A percentile compares a stretch with the other conserved stretches of the same genome.
Evolutionary conservation across 441 rosid species (phyloP).

Genomic region (Erysimum cheiri): DNA sequence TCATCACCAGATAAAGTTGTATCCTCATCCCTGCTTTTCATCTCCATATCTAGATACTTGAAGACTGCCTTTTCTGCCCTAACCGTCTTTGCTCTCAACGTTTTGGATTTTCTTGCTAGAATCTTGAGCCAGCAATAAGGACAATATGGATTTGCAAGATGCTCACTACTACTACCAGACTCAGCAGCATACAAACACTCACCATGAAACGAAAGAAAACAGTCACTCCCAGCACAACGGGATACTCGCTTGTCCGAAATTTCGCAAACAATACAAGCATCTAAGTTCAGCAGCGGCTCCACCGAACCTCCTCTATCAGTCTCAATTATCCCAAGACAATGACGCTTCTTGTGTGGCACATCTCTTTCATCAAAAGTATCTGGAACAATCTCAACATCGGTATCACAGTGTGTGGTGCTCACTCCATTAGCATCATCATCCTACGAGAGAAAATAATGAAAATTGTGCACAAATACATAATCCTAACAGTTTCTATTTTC

Average conservation of each 20-base stretch:
- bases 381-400: slow-evolving; percentile 30
- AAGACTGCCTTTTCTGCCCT: slow-evolving; percentile 46
- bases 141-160: slow-evolving; percentile 50
- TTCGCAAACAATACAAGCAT: slow-evolving; percentile 49
- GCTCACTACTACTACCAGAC: slow-evolving; percentile 40
- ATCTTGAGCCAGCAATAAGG: slow-evolving; percentile 63
- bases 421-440: slow-evolving; percentile 30
- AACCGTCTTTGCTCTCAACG: slow-evolving; percentile 46
- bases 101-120: slow-evolving; percentile 31
- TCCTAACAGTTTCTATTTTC: neutral
- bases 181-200: slow-evolving; percentile 44
- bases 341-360: slow-evolving; percentile 39
- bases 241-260: slow-evolving; percentile 34
- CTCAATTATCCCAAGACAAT: slow-evolving; percentile 23
- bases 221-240: slow-evolving; percentile 50
- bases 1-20: slow-evolving; percentile 2
- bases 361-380: slow-evolving; percentile 10
- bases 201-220: slow-evolving; percentile 54
- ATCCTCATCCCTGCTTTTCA: slow-evolving; percentile 6
- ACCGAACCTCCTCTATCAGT: neutral
- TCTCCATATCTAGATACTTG: slow-evolving; percentile 40
- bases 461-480: slow-evolving; percentile 2
- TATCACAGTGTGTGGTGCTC: slow-evolving; percentile 7
- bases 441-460: slow-evolving; percentile 24
- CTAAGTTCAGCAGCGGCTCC: slow-evolving; percentile 13